Conservation (phyloP, 139 green algal genomes). For the Mychonastes homosphaera region DNA sequence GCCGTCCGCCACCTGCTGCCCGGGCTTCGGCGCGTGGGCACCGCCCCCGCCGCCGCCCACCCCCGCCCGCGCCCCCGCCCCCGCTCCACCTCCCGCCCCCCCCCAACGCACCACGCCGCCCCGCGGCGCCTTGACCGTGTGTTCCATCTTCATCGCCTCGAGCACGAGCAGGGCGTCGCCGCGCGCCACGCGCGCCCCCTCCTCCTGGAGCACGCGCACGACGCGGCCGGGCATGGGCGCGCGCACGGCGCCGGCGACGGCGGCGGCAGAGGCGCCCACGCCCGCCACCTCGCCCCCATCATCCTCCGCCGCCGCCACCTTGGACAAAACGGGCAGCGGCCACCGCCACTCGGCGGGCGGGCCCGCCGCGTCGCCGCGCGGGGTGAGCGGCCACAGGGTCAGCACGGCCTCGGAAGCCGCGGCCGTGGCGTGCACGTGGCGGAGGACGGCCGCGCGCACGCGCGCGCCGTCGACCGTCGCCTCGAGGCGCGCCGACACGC, state of each 20-base stretch:
- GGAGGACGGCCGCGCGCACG: slow-evolving; percentile 20
- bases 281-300: too few relatives aligned
- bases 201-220: slow-evolving; percentile 34
- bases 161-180: slow-evolving; percentile 45
- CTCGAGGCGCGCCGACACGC: slow-evolving; percentile 5
- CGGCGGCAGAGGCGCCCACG: too few relatives aligned
- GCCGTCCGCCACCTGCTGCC: slow-evolving; percentile 31
- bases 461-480: background rate
- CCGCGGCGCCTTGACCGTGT: slow-evolving; percentile 19
- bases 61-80: too few relatives aligned
- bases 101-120: slow-evolving; percentile 18
- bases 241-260: slow-evolving; percentile 24
- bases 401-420: slow-evolving; percentile 31
- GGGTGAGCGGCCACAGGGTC: slow-evolving; percentile 36
- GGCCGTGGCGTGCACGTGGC: slow-evolving; percentile 6
- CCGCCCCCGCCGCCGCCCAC: too few relatives aligned
- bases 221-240: slow-evolving; percentile 65
- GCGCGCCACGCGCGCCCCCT: slow-evolving; percentile 9
- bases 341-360: slow-evolving; percentile 14
- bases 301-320: slow-evolving; percentile 17
- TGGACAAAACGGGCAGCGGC: slow-evolving; percentile 27
- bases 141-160: slow-evolving; percentile 82
- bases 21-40: slow-evolving; percentile 18
- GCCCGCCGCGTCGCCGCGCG: background rate
- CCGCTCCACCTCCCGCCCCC: too few relatives aligned